Percentiles rank a stretch among this genome's conserved stretches.
Evolutionary conservation across 2,329 filamentous ascomycete species (phyloP).

Genomic region (Nemania bipapillata): DNA sequence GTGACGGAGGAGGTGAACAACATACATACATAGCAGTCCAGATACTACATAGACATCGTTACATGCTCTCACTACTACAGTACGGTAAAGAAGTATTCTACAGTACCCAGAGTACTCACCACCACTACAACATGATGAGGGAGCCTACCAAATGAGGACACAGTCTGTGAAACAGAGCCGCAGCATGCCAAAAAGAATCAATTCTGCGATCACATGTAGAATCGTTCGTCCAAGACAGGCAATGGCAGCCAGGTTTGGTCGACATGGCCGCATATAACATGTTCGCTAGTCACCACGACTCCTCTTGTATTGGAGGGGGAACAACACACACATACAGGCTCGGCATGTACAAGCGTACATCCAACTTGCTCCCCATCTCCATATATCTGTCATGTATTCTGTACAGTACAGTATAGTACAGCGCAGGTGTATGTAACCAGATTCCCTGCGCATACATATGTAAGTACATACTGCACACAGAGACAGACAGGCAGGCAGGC

Average conservation of each 20-base stretch:
- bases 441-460: conserved; percentile 11
- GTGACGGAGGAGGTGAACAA: background rate
- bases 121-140: background rate
- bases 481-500: too few species aligned
- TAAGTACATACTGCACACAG: too few species aligned
- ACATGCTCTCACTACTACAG: too few species aligned
- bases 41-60: too few species aligned
- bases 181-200: conserved; percentile 28
- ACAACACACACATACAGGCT: conserved; percentile 14
- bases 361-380: too few species aligned
- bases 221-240: conserved; percentile 33
- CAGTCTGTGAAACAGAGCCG: conserved; percentile 31
- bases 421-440: background rate
- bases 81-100: too few species aligned
- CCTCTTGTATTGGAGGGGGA: conserved; percentile 18
- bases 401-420: too few species aligned
- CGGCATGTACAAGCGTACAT: too few species aligned
- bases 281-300: conserved; percentile 19
- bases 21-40: too few species aligned
- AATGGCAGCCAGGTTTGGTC: conserved; percentile 32
- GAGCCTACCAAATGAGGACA: conserved; percentile 26
- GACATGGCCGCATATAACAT: conserved; percentile 34
- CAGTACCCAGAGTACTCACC: background rate
- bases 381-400: too few species aligned
- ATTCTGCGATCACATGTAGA: conserved; percentile 27